These are phyloP conservation scores for Neofusicoccum parvum DNA, from an alignment of 2,329 filamentous ascomycete genomes.

Conservation along the genomic window DNA sequence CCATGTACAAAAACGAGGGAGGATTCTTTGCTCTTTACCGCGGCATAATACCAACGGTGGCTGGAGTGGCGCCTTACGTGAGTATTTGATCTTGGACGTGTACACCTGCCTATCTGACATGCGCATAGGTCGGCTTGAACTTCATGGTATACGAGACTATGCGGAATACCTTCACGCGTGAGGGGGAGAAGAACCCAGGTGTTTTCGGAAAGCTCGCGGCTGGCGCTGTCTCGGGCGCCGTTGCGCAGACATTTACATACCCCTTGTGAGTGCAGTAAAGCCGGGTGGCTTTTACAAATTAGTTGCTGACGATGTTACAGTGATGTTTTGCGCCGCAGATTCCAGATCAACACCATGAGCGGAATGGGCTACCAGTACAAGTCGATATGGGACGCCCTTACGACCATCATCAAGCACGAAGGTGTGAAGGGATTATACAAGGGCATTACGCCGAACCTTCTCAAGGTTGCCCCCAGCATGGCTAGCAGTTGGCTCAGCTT, in stretches of 20 bases:
- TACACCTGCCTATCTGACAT: slow-evolving; percentile 46
- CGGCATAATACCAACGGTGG: slow-evolving; percentile 89
- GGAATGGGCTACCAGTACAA: slow-evolving; percentile 97
- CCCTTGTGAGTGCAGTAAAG: slow-evolving; percentile 72
- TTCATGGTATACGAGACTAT: slow-evolving; percentile 98
- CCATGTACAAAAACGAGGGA: slow-evolving; percentile 91
- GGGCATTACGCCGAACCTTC: slow-evolving; percentile 88
- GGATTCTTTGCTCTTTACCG: slow-evolving; percentile 85
- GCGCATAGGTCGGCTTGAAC: slow-evolving; percentile 76
- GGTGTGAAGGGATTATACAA: slow-evolving; percentile 89
- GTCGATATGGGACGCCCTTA: slow-evolving; percentile 79
- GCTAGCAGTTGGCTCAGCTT: slow-evolving; percentile 98
- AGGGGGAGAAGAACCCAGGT: slow-evolving; percentile 82
- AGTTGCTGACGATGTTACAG: slow-evolving; percentile 47
- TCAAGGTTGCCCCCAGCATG: slow-evolving; percentile 98
- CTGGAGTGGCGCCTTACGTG: slow-evolving; percentile 90
- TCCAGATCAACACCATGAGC: slow-evolving; percentile 99
- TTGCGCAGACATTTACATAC: slow-evolving; percentile 97
- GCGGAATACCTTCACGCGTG: slow-evolving; percentile 79
- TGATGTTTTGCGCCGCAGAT: slow-evolving; percentile 87
- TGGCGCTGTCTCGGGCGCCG: slow-evolving; percentile 90
- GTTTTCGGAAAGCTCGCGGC: slow-evolving; percentile 81
- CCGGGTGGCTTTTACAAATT: no score
- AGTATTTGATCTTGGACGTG: slow-evolving; percentile 43
- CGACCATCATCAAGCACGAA: slow-evolving; percentile 79